These are phyloP conservation scores for Cajanus cajan DNA, from an alignment of 306 rosid species.

Conservation along the genomic window DNA sequence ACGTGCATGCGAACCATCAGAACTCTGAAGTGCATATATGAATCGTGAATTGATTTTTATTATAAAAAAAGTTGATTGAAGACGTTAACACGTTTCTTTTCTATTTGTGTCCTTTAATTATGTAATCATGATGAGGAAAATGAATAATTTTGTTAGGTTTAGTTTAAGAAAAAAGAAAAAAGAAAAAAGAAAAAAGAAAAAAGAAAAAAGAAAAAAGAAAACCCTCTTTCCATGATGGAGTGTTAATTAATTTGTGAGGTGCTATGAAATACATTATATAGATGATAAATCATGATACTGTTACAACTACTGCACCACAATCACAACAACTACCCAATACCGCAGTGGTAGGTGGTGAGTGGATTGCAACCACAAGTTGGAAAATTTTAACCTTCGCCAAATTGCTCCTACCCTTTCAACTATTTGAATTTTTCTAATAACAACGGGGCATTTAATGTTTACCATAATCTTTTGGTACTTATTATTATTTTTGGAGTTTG, in stretches of 20 bases:
- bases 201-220: not conserved
- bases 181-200: not conserved
- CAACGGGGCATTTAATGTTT: not conserved
- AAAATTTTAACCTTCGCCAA: not conserved
- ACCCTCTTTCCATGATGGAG: no score
- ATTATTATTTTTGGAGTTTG: not conserved
- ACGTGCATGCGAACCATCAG: not conserved
- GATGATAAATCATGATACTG: no score
- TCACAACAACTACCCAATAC: conserved; percentile 24
- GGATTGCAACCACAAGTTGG: conserved; percentile 3
- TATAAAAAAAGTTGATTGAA: not conserved
- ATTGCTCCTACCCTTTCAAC: not conserved
- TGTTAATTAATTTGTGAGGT: no score
- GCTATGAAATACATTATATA: no score
- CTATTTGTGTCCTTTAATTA: not conserved
- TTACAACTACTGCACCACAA: conserved; percentile 25
- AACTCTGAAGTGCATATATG: no score
- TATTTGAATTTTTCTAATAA: not conserved
- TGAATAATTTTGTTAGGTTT: not conserved
- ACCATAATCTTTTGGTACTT: not conserved
- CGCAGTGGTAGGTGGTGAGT: conserved; percentile 36
- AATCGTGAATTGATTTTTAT: not conserved
- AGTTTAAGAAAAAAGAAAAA: not conserved
- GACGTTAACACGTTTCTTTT: not conserved
- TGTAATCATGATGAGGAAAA: not conserved